A percentile compares a stretch with the other conserved stretches of the same genome.
Conservation (phyloP, 345 rosid genomes). For the Linum tenue region DNA sequence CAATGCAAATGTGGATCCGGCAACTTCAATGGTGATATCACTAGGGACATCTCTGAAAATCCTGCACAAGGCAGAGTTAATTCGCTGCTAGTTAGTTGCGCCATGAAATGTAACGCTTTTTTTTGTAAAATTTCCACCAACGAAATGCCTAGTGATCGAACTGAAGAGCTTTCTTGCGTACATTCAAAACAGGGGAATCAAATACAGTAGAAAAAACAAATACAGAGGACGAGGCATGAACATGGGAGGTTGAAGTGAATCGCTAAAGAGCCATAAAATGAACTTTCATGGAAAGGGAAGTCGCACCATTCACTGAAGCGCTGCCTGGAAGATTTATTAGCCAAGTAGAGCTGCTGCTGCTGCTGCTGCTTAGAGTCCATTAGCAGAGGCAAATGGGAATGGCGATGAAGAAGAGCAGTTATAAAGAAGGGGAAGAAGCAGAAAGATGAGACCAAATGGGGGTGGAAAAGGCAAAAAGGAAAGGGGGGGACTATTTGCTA, state of each 20-base stretch:
- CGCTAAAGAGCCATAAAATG: not conserved
- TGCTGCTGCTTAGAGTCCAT: constrained; percentile 54
- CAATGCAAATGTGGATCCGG: constrained; percentile 63
- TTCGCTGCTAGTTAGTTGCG: constrained; percentile 2
- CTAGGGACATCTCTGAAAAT: constrained; percentile 89
- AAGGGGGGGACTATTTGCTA: not conserved
- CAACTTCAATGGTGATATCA: constrained; percentile 74
- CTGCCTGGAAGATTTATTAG: constrained; percentile 80
- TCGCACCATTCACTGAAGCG: constrained; percentile 78
- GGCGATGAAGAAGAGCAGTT: not conserved
- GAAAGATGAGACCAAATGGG: not conserved
- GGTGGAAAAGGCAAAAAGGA: constrained; percentile 6
- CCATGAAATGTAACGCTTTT: constrained; percentile 1
- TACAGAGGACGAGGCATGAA: not conserved
- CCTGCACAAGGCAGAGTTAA: constrained; percentile 36
- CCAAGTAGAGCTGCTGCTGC: constrained; percentile 54
- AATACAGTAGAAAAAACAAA: not conserved
- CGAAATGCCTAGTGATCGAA: not conserved
- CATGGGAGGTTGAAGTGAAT: not conserved
- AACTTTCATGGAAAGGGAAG: constrained; percentile 10
- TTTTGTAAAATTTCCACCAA: not conserved
- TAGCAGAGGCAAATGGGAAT: constrained; percentile 15
- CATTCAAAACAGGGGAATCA: not conserved
- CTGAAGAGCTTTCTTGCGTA: not conserved
- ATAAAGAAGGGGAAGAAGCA: not conserved